Conservation (phyloP, 116 monocot species). For the Thalassia testudinum region DNA sequence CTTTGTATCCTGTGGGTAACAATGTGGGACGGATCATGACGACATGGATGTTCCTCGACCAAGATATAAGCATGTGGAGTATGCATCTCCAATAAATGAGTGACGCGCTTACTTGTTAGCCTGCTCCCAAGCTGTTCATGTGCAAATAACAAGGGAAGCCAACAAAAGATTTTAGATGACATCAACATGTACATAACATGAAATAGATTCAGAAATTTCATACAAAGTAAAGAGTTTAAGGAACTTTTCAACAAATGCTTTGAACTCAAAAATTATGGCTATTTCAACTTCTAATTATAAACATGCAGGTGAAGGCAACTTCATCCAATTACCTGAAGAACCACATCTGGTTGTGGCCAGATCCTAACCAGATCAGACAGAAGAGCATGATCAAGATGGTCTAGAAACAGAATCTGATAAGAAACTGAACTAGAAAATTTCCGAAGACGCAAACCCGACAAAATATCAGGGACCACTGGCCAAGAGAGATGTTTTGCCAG, state of each 20-base stretch:
- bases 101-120: conserved; percentile 73
- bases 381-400: conserved; percentile 71
- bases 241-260: too few relatives aligned
- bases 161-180: too few relatives aligned
- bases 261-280: too few relatives aligned
- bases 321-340: conserved; percentile 56
- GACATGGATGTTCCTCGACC: conserved; percentile 69
- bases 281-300: too few relatives aligned
- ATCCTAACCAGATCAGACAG: conserved; percentile 48
- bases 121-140: conserved; percentile 73
- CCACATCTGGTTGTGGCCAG: conserved; percentile 55
- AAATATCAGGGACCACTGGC: conserved; percentile 70
- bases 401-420: conserved; percentile 46
- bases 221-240: too few relatives aligned
- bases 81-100: conserved; percentile 53
- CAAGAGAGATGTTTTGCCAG: conserved; percentile 70
- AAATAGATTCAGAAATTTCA: too few relatives aligned
- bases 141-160: background rate
- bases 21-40: conserved; percentile 93
- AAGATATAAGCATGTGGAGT: conserved; percentile 53
- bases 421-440: conserved; percentile 31
- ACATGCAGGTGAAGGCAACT: too few relatives aligned
- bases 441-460: conserved; percentile 65
- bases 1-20: conserved; percentile 74
- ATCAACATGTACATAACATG: too few relatives aligned